phyloP scores from a whole-genome alignment of 768 basidiomycete genomes.

The Sporobolomyces pararoseus region DNA sequence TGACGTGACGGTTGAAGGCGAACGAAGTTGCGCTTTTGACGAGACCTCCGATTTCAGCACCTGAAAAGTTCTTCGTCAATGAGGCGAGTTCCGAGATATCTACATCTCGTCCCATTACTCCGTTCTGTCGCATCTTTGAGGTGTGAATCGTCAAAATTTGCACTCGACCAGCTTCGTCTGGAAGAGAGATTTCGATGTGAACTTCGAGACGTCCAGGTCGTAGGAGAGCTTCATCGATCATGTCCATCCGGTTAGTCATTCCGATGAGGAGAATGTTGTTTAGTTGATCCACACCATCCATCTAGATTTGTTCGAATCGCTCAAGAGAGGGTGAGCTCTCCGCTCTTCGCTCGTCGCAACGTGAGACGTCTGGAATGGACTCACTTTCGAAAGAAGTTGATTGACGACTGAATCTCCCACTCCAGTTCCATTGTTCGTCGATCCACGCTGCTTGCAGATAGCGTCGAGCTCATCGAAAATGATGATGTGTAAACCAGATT shows the following conservation, averaged over 20 bases:
- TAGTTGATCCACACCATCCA: constrained; percentile 98
- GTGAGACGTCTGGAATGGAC: constrained; percentile 25
- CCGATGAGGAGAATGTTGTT: constrained; percentile 99
- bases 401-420: constrained; percentile 99
- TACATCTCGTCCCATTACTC: constrained; percentile 82
- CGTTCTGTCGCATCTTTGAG: constrained; percentile 82
- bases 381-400: constrained; percentile 90
- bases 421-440: constrained; percentile 82
- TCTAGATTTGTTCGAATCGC: constrained; percentile 57
- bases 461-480: constrained; percentile 99
- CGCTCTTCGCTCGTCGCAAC: neutral
- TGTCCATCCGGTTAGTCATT: constrained; percentile 96
- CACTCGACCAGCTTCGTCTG: constrained; percentile 82
- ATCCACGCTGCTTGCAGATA: constrained; percentile 97
- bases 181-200: constrained; percentile 98
- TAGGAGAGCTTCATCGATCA: constrained; percentile 97
- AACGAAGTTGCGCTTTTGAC: constrained; percentile 98
- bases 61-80: constrained; percentile 92
- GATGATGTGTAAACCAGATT: constrained; percentile 96
- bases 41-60: constrained; percentile 90
- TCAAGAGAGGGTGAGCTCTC: neutral
- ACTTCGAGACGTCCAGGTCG: constrained; percentile 98
- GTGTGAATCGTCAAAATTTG: constrained; percentile 98
- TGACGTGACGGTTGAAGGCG: constrained; percentile 94
- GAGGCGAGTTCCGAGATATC: constrained; percentile 74